These are phyloP conservation scores for Cyclocybe aegerita DNA, from an alignment of 768 basidiomycete genomes.

Conservation along the genomic window DNA sequence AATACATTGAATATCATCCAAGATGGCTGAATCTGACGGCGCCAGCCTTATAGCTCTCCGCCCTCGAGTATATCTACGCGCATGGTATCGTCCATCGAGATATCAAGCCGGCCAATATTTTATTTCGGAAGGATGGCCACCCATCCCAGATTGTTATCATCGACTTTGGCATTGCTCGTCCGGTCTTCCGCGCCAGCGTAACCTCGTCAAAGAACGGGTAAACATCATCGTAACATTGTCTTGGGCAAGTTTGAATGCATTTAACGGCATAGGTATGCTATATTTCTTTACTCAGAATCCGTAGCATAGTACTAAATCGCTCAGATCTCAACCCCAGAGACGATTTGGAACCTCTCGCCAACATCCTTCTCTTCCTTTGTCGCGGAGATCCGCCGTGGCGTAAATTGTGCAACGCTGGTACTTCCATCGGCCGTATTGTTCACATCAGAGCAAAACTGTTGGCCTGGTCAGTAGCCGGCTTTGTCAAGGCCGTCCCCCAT, in stretches of 20 bases:
- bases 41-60: constrained; percentile 19
- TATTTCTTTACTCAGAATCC: background rate
- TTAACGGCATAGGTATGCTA: constrained; percentile 20
- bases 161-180: constrained; percentile 27
- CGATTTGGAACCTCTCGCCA: background rate
- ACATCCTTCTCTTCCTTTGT: background rate
- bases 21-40: background rate
- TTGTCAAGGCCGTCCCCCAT: background rate
- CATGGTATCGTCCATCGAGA: constrained; percentile 30
- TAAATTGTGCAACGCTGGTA: background rate
- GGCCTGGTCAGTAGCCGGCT: background rate
- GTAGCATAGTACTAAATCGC: background rate
- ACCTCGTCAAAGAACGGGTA: constrained; percentile 16
- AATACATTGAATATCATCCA: background rate
- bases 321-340: background rate
- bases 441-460: background rate
- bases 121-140: constrained; percentile 15
- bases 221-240: constrained; percentile 23
- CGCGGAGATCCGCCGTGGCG: background rate
- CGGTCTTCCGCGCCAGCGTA: constrained; percentile 12
- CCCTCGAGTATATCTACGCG: constrained; percentile 25
- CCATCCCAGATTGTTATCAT: constrained; percentile 18
- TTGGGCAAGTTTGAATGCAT: constrained; percentile 29
- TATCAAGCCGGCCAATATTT: constrained; percentile 30
- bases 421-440: background rate